Evolutionary conservation across 1,284 basidiomycete genomes (phyloP), one percentile per base, ranked within the genome.

Genomic region (Irpex sp.): DNA sequence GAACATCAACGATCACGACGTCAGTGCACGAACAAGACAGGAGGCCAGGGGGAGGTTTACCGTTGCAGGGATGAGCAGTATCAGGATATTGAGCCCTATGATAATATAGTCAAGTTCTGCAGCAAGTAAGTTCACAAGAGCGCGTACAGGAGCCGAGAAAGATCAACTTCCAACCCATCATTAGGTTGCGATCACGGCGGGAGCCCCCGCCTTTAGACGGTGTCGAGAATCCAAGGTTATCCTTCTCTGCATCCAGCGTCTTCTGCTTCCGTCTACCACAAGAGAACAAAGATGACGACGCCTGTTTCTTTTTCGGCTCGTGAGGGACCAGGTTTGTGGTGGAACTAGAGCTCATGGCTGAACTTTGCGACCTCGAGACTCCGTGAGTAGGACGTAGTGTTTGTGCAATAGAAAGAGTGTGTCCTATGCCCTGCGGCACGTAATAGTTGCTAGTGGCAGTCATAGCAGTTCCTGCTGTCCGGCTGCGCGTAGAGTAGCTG

Each of bases 51-150:
- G 4, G 31, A 9, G 34, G 5, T 84, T 65, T 64, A 89, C 89
- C 19, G 89, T 81, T 40, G 85, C 78, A 9, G 91, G 91, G 40
- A 86, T 78, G 37, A 84, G 74, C 15, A 83, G 58, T 6, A 85
- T 69, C n/a, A 91, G 77, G 58, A 88, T 31, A 67, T 91, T 92
- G 34, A 92, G 71, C 87, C 87, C 88, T 91, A 58, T 6, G 7
- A 40, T 6, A 26, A 31, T 38, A 44, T 58, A 2, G 17, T 49
- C 26, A 17, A 13, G 21, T 13, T 15, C 36, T 19, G 47, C 58
- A 36, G 37, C 31, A 9, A n/a, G 55, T 31, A 48, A 59, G 44
- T 26, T 7, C 31, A 7, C 13, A 51, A 21, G 17, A 8, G 9
- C 9, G 72, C 84, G 64, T 69, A 88, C 87, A 89, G 60, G 87